These are phyloP conservation scores for Nitzschia inconspicua DNA, from an alignment of 108 stramenopile genomes.

Conservation along the genomic window DNA sequence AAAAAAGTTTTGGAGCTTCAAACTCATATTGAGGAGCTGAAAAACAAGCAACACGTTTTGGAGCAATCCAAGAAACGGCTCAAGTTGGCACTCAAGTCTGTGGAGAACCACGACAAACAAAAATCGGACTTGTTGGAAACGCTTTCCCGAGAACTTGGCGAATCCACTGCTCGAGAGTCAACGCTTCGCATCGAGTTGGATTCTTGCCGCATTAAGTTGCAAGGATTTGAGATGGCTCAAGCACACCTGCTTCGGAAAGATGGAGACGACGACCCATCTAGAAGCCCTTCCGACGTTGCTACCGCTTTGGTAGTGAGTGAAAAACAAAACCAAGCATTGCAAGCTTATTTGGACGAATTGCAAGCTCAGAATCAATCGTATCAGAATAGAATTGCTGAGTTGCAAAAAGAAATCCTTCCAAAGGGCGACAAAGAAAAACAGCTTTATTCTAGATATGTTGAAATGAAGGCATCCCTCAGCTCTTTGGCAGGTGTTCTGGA, in stretches of 20 bases:
- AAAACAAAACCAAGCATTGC: conserved; percentile 4
- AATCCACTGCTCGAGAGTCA: conserved; percentile 1
- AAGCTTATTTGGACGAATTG: background rate
- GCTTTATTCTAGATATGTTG: conserved; percentile 8
- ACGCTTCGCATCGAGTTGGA: background rate
- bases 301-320: conserved; percentile 1
- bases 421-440: conserved; percentile 1
- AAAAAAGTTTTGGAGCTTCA: background rate
- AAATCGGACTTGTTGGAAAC: background rate
- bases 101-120: background rate
- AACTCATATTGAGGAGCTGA: background rate
- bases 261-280: background rate
- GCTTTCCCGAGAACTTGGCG: background rate
- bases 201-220: background rate
- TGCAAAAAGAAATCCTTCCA: too few species aligned
- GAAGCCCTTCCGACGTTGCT: background rate
- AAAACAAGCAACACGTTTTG: background rate
- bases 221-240: conserved; percentile 8
- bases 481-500: background rate
- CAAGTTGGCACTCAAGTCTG: background rate
- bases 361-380: background rate
- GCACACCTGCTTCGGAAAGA: background rate
- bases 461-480: background rate
- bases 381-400: too few species aligned
- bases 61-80: background rate